Evolutionary conservation across 805 yeast genomes (phyloP), one percentile per base, ranked within the genome.

Genomic region (Phaffomyces opuntiae): DNA sequence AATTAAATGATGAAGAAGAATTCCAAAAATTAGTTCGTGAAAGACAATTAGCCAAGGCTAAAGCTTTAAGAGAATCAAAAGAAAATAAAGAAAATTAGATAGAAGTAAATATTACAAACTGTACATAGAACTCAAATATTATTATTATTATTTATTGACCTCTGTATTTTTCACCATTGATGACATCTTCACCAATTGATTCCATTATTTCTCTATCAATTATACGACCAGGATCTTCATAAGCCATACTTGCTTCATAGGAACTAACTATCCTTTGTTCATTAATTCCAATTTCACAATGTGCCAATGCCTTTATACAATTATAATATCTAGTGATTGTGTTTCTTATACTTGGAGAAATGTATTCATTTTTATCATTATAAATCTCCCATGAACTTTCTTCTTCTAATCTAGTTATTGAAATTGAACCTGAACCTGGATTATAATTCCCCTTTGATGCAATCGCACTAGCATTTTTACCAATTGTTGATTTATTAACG

Each of bases 311-410:
- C 57, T 78, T 77, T 43, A 93, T 72, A 52, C 93, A 90, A 62
- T 88, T 88, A 43, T 83, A 77, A 63, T 93, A 93, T 50, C 98
- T 73, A 3, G 95, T 75, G 31, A 93, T 90, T 8, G 88, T 83
- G 49, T 75, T 77, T 53, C 91, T 77, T 16, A 79, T 72, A 16
- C 76, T 69, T 27, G 72, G 65, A 7, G 85, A 68, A 19, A 93
- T 81, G 19, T 67, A 66, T 51, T 88, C 96, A 61, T 93, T 95
- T 48, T 77, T 75, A 65, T 95, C 98, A 43, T 91, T 81, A 67
- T 93, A 93, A 36, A 93, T 91, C 61, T 90, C 96, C 93, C 95
- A 83, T 1, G 96, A 84, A 27, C 95, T 83, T 59, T 90, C 96
- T 63, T 87, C 93, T 61, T 90, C 96, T 40, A 93, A 68, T 54